phyloP scores from a whole-genome alignment of 768 basidiomycete species.

The Pleurotus tuoliensis region DNA sequence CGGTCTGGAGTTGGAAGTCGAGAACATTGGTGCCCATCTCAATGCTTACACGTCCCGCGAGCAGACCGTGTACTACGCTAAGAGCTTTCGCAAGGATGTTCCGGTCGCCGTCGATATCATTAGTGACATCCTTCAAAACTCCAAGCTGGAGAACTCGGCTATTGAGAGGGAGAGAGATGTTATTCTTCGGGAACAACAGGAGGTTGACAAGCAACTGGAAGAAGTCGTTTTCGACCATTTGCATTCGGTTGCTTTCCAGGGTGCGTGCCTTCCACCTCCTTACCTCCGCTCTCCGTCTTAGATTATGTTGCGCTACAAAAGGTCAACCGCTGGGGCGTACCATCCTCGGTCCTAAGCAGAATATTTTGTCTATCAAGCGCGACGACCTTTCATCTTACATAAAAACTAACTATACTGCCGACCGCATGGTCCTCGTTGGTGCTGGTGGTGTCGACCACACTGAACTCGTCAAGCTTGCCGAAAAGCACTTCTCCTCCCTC shows the following conservation, averaged over 20 bases:
- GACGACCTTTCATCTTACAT: conserved; percentile 89
- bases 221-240: conserved; percentile 99
- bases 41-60: conserved; percentile 99
- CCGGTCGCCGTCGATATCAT: conserved; percentile 91
- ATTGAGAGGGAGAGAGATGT: conserved; percentile 96
- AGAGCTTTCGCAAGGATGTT: conserved; percentile 96
- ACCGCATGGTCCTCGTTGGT: conserved; percentile 98
- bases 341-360: conserved; percentile 93
- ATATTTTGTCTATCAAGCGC: conserved; percentile 93
- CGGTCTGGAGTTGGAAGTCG: conserved; percentile 91
- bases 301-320: conserved; percentile 24
- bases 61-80: conserved; percentile 99
- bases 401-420: conserved; percentile 96
- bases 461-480: conserved; percentile 90
- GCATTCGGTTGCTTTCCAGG: conserved; percentile 94
- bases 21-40: conserved; percentile 94
- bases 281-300: conserved; percentile 9
- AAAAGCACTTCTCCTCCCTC: conserved; percentile 87
- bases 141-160: conserved; percentile 81
- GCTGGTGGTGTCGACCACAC: conserved; percentile 92
- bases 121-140: conserved; percentile 96
- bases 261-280: conserved; percentile 41
- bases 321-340: conserved; percentile 95
- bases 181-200: conserved; percentile 95
- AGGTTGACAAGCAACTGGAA: conserved; percentile 97